Base-by-base conservation (phyloP, 2,329 filamentous ascomycete species). In the Colletotrichum lini region DNA sequence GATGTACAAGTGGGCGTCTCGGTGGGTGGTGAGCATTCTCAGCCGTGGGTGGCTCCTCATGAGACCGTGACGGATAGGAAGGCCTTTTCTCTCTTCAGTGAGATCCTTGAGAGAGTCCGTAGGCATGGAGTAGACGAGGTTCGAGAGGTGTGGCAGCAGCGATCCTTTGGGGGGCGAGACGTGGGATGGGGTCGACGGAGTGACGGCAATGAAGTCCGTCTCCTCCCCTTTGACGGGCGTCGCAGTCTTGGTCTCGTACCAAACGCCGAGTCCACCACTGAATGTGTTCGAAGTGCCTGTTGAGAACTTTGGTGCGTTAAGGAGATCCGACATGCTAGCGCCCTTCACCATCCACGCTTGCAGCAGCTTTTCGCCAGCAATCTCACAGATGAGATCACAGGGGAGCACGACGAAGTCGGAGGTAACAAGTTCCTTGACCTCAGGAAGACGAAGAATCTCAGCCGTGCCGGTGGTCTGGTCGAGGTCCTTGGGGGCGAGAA, bases 1-100 rank as follows among this genome's bases (percentile, higher is more conserved):
- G 73, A 99, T 90, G 81, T 99, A 99, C 69, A 98, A 92, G 79
- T 98, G 96, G 0, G 96, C 94, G 79, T 98, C 96, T 52, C 96
- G 90, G 79, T 97, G 92, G 4, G 92, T 94, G 16, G 91, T 96
- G 71, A 95, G 87, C 87, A 98, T 92, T 76, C 92, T 92, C 52
- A 97, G 86, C 44, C 90, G 90, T 12, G 94, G 91, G 77, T 97
- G 92, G 74, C 90, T 90, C 69, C 90, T 88, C 15, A 98, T 84
- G 40, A 98, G 86, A 4, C 91, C 90, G 77, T 96, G 92, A 3
- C 96, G 91, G 53, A 97, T 82, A 0, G 93, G 91, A 57, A 95
- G 86, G 15, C 88, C 88, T 73, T 93, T 94, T 75, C 92, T 90
- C 50, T 93, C 91, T 75, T 96, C 94, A 49, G 91, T 90, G 42